These are phyloP conservation scores for Fusarium setosum DNA, from an alignment of 2,329 filamentous ascomycete species.

Conservation along the genomic window DNA sequence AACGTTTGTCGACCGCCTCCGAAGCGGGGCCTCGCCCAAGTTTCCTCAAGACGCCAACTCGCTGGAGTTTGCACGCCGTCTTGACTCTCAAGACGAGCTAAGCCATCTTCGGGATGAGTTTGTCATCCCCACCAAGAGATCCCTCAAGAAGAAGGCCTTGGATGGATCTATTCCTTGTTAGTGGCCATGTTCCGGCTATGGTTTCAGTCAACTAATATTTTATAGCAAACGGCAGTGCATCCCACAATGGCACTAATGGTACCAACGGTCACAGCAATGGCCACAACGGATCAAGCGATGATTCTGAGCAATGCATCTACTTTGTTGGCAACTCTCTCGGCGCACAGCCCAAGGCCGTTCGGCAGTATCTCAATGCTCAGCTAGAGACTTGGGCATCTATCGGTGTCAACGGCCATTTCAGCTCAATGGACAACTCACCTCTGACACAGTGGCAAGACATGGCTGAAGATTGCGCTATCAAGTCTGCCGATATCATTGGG, in stretches of 20 bases:
- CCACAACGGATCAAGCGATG: conserved; percentile 37
- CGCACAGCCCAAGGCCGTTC: conserved; percentile 78
- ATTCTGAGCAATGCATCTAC: conserved; percentile 69
- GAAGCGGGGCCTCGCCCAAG: conserved; percentile 52
- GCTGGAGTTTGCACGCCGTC: conserved; percentile 58
- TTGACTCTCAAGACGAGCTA: conserved; percentile 73
- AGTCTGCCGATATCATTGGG: conserved; percentile 80
- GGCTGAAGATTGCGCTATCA: conserved; percentile 77
- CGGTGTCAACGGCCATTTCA: conserved; percentile 88
- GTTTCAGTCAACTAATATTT: neutral
- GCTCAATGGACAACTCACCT: conserved; percentile 72
- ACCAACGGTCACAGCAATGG: conserved; percentile 34
- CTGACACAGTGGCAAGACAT: conserved; percentile 82
- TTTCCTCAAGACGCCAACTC: conserved; percentile 62
- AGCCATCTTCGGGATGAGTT: conserved; percentile 75
- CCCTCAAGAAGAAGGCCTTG: conserved; percentile 73
- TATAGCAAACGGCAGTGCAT: conserved; percentile 12
- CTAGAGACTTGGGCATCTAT: conserved; percentile 87
- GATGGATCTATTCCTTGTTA: conserved; percentile 56
- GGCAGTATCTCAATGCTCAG: conserved; percentile 75
- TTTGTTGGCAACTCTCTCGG: conserved; percentile 92
- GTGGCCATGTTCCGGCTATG: conserved; percentile 5
- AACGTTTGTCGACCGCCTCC: conserved; percentile 52
- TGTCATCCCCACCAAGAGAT: conserved; percentile 78
- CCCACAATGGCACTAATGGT: conserved; percentile 29